Base-by-base conservation (phyloP, 208 protist species). In the Acanthamoeba lenticulata region DNA sequence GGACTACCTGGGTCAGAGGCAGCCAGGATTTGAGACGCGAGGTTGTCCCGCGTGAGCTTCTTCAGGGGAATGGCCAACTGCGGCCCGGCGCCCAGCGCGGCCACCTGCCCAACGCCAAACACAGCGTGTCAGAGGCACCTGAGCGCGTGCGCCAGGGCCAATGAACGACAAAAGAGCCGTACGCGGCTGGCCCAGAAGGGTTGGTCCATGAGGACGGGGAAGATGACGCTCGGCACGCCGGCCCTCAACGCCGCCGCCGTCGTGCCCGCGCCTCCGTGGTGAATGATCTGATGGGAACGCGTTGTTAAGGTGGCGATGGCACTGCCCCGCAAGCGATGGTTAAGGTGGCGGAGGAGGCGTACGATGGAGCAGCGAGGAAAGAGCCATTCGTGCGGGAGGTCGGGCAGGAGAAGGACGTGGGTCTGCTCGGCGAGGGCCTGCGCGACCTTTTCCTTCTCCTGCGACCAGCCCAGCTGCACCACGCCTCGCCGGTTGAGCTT, bases 161-260 rank as follows among this genome's bases (percentile, higher is more conserved):
- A 6, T 29, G 60, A 27, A 6, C 27, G 9, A 27, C 5, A 27
- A 34, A 27, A 69, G 60, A 34, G 45, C 9, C 65, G 65, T 74
- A 74, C 65, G 19, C 65, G 65, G 29, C 65, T 74, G 40, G 69
- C 95, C 95, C 95, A 96, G 60, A 96, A 96, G 79, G 91, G 94
- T 65, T 96, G 95, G 36, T 96, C 95, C n/a, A 95, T 94, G 93
- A 96, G 96, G 29, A 96, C 96, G 24, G 95, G 95, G 38, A 96
- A 62, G 9, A 96, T 60, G 13, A 96, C 74, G 13, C 60, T 94
- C 57, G 95, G 95, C 42, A 92, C 83, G 29, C 60, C 49, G 1
- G 94, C 69, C 4, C 57, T n/a, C 24, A 96, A 55, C 38, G 83
- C 88, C 36, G 95, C 83, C 0, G 95, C 92, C 19, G 90, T 93